Evolutionary conservation across 768 basidiomycete genomes (phyloP).

Genomic region (Erythrobasidium yunnanense): DNA sequence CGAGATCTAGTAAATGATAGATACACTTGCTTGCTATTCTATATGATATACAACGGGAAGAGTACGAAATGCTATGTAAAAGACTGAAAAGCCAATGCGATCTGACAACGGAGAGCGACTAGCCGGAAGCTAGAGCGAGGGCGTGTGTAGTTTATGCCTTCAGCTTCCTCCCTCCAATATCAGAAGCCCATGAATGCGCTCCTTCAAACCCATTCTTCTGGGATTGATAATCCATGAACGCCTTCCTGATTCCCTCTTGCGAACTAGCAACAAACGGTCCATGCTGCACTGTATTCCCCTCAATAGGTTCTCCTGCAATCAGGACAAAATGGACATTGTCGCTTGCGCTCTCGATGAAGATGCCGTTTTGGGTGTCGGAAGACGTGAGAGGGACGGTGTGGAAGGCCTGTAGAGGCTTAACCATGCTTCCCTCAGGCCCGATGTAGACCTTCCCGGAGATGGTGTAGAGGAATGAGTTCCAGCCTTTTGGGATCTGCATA

Average conservation of each 20-base stretch:
- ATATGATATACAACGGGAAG: too few relatives aligned
- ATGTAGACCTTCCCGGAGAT: constrained; percentile 58
- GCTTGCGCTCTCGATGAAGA: constrained; percentile 50
- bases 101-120: too few relatives aligned
- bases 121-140: too few relatives aligned
- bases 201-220: constrained; percentile 82
- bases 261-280: constrained; percentile 60
- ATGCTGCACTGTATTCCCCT: constrained; percentile 69
- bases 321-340: constrained; percentile 65
- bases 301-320: constrained; percentile 73
- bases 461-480: constrained; percentile 78
- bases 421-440: constrained; percentile 42
- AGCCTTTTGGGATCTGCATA: constrained; percentile 76
- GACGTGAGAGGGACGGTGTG: constrained; percentile 75
- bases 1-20: too few relatives aligned
- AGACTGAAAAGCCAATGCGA: too few relatives aligned
- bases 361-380: constrained; percentile 54
- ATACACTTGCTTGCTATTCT: too few relatives aligned
- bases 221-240: constrained; percentile 52
- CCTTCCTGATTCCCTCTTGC: constrained; percentile 65
- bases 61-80: too few relatives aligned
- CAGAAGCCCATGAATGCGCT: constrained; percentile 68
- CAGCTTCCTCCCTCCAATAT: constrained; percentile 35
- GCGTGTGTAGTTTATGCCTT: too few relatives aligned
- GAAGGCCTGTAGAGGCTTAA: constrained; percentile 50